These are phyloP conservation scores for Boletus reticuloceps DNA, from an alignment of 768 basidiomycete genomes.

Conservation along the genomic window DNA sequence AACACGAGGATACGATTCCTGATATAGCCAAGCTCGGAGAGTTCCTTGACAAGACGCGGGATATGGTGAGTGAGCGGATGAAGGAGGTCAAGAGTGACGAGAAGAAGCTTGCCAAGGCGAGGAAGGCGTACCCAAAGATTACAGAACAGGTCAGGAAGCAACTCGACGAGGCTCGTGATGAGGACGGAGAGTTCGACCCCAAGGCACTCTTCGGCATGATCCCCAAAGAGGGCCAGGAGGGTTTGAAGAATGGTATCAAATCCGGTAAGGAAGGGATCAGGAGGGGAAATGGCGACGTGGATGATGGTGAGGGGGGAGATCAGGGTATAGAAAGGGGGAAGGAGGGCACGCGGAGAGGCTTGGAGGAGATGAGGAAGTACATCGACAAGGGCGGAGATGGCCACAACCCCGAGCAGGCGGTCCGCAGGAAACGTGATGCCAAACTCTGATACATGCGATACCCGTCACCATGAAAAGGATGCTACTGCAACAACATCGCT, in stretches of 20 bases:
- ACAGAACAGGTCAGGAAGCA: conserved; percentile 7
- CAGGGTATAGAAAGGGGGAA: conserved; percentile 5
- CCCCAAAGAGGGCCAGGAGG: conserved; percentile 5
- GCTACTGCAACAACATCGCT: too few relatives aligned
- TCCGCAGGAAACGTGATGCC: conserved; percentile 17
- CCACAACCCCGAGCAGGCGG: conserved; percentile 7
- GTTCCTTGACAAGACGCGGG: conserved; percentile 18
- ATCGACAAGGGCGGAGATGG: conserved; percentile 5
- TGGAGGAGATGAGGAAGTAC: conserved; percentile 11
- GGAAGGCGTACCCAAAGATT: conserved; percentile 15
- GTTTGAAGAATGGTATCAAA: not conserved
- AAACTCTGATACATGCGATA: conserved; percentile 24
- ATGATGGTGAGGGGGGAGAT: not conserved
- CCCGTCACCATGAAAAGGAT: not conserved
- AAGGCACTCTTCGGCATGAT: conserved; percentile 8
- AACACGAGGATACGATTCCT: not conserved
- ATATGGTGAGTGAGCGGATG: conserved; percentile 15
- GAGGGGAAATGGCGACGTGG: not conserved
- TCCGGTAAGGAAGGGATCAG: conserved; percentile 3
- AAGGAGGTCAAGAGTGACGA: conserved; percentile 14
- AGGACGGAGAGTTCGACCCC: conserved; percentile 4
- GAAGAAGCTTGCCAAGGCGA: conserved; percentile 17
- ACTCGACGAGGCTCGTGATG: conserved; percentile 3
- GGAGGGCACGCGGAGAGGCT: conserved; percentile 8
- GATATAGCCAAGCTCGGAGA: conserved; percentile 11